A percentile compares a stretch with the other conserved stretches of the same genome.
phyloP scores from a whole-genome alignment of 169 alveolate genomes.

The Cryptosporidium sp. region DNA sequence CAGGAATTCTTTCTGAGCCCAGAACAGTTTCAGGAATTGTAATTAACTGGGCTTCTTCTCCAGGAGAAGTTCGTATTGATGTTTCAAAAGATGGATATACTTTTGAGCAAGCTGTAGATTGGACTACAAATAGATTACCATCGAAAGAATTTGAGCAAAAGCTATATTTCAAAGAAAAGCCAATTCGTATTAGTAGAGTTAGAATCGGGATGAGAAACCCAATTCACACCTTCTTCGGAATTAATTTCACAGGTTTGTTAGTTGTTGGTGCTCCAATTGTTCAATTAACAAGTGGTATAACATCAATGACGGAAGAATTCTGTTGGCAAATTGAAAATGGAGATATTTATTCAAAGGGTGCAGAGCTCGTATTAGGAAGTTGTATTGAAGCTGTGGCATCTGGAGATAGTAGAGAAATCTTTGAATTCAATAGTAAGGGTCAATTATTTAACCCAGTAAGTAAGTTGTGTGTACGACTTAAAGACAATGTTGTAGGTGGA shows the following conservation, averaged over 20 bases:
- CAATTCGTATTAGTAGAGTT: constrained; percentile 47
- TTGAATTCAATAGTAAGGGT: constrained; percentile 67
- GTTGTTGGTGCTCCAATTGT: constrained; percentile 74
- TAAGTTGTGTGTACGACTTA: constrained; percentile 59
- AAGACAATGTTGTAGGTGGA: constrained; percentile 30
- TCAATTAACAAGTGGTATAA: constrained; percentile 73
- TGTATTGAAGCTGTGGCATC: constrained; percentile 75
- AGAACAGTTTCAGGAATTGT: constrained; percentile 72
- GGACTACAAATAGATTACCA: constrained; percentile 59
- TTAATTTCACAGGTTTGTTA: constrained; percentile 62
- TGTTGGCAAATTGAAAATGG: constrained; percentile 73
- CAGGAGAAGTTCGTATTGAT: constrained; percentile 74
- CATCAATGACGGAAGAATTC: constrained; percentile 72
- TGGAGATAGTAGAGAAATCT: constrained; percentile 77
- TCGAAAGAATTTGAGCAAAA: constrained; percentile 70
- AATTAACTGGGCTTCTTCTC: constrained; percentile 76
- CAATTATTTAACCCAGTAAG: constrained; percentile 73
- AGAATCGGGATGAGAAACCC: constrained; percentile 68
- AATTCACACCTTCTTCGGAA: constrained; percentile 38
- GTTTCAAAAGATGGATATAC: constrained; percentile 61
- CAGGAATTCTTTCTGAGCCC: constrained; percentile 68
- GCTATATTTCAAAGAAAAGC: constrained; percentile 56
- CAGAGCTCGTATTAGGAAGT: constrained; percentile 67
- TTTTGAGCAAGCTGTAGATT: constrained; percentile 67
- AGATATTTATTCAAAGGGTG: constrained; percentile 60